Evolutionary conservation across 116 monocot species (phyloP), one percentile per base, ranked within the genome.

Genomic region (Papilionanthe hybrid): DNA sequence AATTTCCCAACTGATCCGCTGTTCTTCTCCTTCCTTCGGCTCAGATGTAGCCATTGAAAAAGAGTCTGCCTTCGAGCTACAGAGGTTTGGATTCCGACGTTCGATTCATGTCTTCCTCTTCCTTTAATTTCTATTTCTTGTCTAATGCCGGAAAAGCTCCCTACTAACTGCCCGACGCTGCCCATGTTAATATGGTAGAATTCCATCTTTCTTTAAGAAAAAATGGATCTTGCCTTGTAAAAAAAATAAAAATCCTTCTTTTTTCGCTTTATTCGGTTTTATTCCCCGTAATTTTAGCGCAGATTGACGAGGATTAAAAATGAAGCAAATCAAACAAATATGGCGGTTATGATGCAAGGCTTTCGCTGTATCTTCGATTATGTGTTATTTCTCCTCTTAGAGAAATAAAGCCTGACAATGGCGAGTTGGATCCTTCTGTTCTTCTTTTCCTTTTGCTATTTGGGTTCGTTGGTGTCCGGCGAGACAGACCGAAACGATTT

Each of bases 401-500:
- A 41, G 12, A 43, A 20, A 19, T 19, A 22, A 3, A 44, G 20
- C 7, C 5, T 28, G n/a, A n/a, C 18, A 42, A 73, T 73, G 73
- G 43, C 41, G 73, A 73, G 20, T n/a, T 32, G 18, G 73, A 44
- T 44, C 18, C 13, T 22, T 73, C 73, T 73, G 42, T 28, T 73
- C 73, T 42, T 43, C 73, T 19, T 42, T n/a, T 42, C 43, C 30
- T 20, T 43, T 73, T 43, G 17, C 73, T 73, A n/a, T 73, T n/a
- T n/a, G 41, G 41, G 73, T 9, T 43, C 73, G 12, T 73, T 73
- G 43, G 80, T 74, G 32, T 73, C 84, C 11, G 69, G 77, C 74
- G 32, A 20, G 9, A 89, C 88, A 2, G 79, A 90, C 78, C 81
- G 90, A 41, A 63, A 48, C 22, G 96, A 96, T 75, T 42, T 79